Conservation (phyloP, 1,139 yeast genomes). For the Protomyces gravidus region DNA sequence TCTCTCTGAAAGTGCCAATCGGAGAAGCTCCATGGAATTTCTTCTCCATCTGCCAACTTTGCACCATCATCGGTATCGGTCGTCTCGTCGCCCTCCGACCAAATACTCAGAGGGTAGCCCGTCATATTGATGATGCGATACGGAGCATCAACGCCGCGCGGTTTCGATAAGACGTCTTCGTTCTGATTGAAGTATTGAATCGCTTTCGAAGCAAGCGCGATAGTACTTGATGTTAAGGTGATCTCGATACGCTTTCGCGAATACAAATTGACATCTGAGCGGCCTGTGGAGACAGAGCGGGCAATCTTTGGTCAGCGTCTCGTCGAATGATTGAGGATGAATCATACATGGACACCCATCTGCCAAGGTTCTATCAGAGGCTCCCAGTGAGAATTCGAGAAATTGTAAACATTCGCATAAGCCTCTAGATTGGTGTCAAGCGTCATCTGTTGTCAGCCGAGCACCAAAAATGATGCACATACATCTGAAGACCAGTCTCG, state of each 20-base stretch:
- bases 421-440: slow-evolving; percentile 69
- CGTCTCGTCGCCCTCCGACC: slow-evolving; percentile 54
- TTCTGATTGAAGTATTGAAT: slow-evolving; percentile 72
- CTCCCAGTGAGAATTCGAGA: slow-evolving; percentile 93
- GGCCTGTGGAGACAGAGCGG: slow-evolving; percentile 41
- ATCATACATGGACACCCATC: slow-evolving; percentile 63
- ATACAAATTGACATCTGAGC: slow-evolving; percentile 57
- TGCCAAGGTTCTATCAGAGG: slow-evolving; percentile 90
- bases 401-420: slow-evolving; percentile 76
- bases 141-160: slow-evolving; percentile 79
- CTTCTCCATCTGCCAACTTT: slow-evolving; percentile 50
- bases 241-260: slow-evolving; percentile 75
- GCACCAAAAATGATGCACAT: not conserved
- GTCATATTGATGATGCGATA: slow-evolving; percentile 79
- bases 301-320: slow-evolving; percentile 32
- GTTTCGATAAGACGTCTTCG: slow-evolving; percentile 49
- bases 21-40: slow-evolving; percentile 84
- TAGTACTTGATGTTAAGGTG: slow-evolving; percentile 72
- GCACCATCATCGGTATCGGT: slow-evolving; percentile 36
- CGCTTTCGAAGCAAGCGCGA: slow-evolving; percentile 39
- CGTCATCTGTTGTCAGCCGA: slow-evolving; percentile 44
- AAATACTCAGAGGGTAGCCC: slow-evolving; percentile 69
- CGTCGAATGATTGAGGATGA: slow-evolving; percentile 40
- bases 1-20: slow-evolving; percentile 89
- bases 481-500: slow-evolving; percentile 84